Evolutionary conservation across 2,329 filamentous ascomycete species (phyloP).

Genomic region (Pseudogymnoascus sp.): DNA sequence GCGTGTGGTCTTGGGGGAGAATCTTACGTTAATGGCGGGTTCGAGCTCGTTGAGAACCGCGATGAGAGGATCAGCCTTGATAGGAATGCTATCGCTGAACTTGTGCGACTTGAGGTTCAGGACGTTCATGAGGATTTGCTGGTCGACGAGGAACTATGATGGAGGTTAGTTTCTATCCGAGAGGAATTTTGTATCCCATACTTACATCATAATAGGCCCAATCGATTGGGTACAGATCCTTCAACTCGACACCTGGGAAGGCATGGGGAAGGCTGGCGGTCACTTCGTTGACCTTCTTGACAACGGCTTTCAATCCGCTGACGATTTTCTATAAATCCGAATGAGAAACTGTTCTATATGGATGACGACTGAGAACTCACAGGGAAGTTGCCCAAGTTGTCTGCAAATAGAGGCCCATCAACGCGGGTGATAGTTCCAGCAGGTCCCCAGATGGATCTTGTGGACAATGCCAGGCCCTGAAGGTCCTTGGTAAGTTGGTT

Average conservation of each 20-base stretch:
- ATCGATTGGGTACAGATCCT: background rate
- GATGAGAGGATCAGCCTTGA: background rate
- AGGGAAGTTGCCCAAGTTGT: background rate
- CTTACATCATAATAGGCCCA: conserved; percentile 7
- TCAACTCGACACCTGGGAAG: background rate
- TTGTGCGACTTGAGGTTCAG: conserved; percentile 1
- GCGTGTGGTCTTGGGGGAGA: background rate
- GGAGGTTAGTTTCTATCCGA: background rate
- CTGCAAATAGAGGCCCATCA: background rate
- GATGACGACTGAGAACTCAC: background rate
- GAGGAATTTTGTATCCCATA: background rate
- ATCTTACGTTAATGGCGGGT: background rate
- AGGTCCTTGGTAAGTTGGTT: background rate
- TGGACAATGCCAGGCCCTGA: background rate
- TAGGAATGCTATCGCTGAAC: background rate
- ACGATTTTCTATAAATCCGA: background rate
- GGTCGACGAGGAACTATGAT: background rate
- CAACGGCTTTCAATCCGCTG: background rate
- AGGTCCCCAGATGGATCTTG: conserved; percentile 1
- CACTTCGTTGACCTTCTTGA: background rate
- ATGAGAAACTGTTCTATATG: background rate
- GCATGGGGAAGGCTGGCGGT: background rate
- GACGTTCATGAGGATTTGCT: conserved; percentile 7
- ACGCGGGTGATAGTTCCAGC: background rate
- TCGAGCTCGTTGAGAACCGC: background rate